These are phyloP conservation scores for Penicillium sp. DNA, from an alignment of 2,329 filamentous ascomycete genomes.

Conservation along the genomic window DNA sequence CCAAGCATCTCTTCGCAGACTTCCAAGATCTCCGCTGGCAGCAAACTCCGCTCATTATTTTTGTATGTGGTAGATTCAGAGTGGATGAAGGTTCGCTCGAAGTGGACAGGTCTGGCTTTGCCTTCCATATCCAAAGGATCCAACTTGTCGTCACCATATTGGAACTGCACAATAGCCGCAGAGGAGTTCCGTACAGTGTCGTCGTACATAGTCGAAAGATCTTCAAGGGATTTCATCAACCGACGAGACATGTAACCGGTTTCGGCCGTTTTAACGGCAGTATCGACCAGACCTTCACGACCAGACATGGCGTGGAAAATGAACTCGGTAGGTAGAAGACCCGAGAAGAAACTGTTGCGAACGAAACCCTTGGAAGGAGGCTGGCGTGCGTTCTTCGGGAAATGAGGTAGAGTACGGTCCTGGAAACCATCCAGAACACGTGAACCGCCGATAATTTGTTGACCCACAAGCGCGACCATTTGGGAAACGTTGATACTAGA, in stretches of 20 bases:
- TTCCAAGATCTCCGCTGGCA: slow-evolving; percentile 70
- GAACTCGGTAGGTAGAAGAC: slow-evolving; percentile 86
- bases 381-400: slow-evolving; percentile 86
- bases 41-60: slow-evolving; percentile 71
- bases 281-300: slow-evolving; percentile 97
- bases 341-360: slow-evolving; percentile 94
- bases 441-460: slow-evolving; percentile 93
- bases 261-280: slow-evolving; percentile 97
- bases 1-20: slow-evolving; percentile 69
- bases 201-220: slow-evolving; percentile 90
- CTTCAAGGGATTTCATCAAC: slow-evolving; percentile 96
- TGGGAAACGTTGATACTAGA: slow-evolving; percentile 98
- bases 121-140: slow-evolving; percentile 99
- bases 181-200: slow-evolving; percentile 91
- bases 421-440: slow-evolving; percentile 97
- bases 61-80: slow-evolving; percentile 73
- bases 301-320: slow-evolving; percentile 98
- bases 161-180: slow-evolving; percentile 89
- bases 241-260: slow-evolving; percentile 99
- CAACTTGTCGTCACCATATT: slow-evolving; percentile 92
- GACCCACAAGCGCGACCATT: slow-evolving; percentile 96
- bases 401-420: slow-evolving; percentile 90
- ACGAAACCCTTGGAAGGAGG: slow-evolving; percentile 98
- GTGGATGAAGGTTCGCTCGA: slow-evolving; percentile 87
- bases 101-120: slow-evolving; percentile 85